phyloP scores from a whole-genome alignment of 306 rosid genomes.

The Gastrolobium villosum region DNA sequence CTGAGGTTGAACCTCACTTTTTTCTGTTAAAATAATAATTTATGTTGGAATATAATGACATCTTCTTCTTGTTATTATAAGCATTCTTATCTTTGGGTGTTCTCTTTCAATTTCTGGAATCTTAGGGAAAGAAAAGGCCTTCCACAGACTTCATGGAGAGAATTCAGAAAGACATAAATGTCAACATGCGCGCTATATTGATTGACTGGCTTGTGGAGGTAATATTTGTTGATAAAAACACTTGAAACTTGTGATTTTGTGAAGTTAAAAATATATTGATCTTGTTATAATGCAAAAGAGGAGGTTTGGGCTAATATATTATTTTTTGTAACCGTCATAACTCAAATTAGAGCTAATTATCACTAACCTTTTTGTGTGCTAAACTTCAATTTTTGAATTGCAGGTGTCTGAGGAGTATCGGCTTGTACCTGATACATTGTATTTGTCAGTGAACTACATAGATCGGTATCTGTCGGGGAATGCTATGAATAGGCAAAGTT shows the following conservation, averaged over 20 bases:
- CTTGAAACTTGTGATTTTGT: background rate
- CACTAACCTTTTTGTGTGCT: slow-evolving; percentile 20
- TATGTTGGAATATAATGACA: background rate
- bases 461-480: slow-evolving; percentile 91
- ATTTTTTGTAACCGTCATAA: background rate
- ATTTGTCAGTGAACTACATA: slow-evolving; percentile 84
- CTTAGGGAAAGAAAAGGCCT: slow-evolving; percentile 84
- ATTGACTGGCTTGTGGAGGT: slow-evolving; percentile 98
- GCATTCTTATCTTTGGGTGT: background rate
- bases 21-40: background rate
- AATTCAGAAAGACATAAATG: slow-evolving; percentile 80
- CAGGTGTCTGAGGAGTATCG: slow-evolving; percentile 95
- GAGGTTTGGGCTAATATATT: background rate
- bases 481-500: slow-evolving; percentile 74
- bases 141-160: slow-evolving; percentile 78
- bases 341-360: slow-evolving; percentile 19
- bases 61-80: background rate
- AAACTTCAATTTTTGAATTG: slow-evolving; percentile 35
- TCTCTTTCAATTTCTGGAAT: slow-evolving; percentile 36
- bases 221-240: slow-evolving; percentile 6
- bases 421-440: slow-evolving; percentile 89
- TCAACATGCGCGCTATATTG: slow-evolving; percentile 83
- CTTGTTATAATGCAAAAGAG: background rate
- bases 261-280: background rate
- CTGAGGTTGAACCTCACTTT: slow-evolving; percentile 63